Conservation (phyloP, 2,329 filamentous ascomycete species). For the Trichoderma polysporum region DNA sequence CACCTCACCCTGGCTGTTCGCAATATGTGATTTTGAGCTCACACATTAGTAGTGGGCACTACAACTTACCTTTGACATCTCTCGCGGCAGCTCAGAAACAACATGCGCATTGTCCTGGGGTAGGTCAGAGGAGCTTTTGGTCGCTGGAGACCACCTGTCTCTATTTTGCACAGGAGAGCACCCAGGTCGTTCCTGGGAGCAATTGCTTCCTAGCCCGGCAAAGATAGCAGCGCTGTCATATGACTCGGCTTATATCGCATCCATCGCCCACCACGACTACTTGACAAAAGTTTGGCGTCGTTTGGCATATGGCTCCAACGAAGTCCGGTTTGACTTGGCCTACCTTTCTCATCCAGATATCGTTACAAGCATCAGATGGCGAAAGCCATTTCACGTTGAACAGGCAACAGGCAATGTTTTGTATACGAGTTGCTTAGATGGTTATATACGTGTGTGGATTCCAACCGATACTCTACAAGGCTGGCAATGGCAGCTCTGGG, state of each 20-base stretch:
- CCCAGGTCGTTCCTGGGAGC: slow-evolving; percentile 68
- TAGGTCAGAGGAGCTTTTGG: slow-evolving; percentile 76
- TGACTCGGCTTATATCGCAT: slow-evolving; percentile 84
- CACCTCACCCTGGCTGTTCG: background rate
- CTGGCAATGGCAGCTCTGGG: slow-evolving; percentile 76
- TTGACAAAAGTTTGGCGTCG: slow-evolving; percentile 92
- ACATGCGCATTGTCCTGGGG: slow-evolving; percentile 75
- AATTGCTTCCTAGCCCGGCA: slow-evolving; percentile 67
- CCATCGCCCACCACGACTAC: slow-evolving; percentile 72
- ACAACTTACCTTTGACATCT: slow-evolving; percentile 59
- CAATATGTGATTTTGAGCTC: slow-evolving; percentile 21
- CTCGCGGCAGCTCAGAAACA: slow-evolving; percentile 35
- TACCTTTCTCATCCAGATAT: slow-evolving; percentile 83
- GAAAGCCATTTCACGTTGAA: slow-evolving; percentile 71
- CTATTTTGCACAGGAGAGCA: slow-evolving; percentile 60
- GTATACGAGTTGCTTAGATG: slow-evolving; percentile 84
- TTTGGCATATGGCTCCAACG: slow-evolving; percentile 76
- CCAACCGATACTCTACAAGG: slow-evolving; percentile 69
- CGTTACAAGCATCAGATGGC: slow-evolving; percentile 86
- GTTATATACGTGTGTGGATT: slow-evolving; percentile 79
- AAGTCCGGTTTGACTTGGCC: slow-evolving; percentile 84
- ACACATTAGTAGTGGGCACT: slow-evolving; percentile 56
- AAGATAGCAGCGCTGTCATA: slow-evolving; percentile 79
- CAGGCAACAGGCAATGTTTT: slow-evolving; percentile 82
- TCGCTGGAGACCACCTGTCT: slow-evolving; percentile 68